Evolutionary conservation across 257 asterid genomes (phyloP), one percentile per base, ranked within the genome.

Genomic region (Ligustrum vulgare): DNA sequence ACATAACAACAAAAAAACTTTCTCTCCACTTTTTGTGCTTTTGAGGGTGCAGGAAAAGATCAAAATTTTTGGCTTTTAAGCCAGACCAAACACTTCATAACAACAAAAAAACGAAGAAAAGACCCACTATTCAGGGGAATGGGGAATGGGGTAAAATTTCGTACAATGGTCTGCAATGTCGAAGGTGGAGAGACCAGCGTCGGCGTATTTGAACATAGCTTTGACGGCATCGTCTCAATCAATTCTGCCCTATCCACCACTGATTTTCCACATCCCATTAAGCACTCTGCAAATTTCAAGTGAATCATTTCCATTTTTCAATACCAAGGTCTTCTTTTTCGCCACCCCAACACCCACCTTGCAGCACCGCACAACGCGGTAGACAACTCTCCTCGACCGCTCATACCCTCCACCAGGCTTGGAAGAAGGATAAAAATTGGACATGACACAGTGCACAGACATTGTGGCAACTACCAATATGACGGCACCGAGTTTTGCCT

Each of bases 151-250:
- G 82, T 72, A 73, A 75, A 71, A 63, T 37, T 12, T 23, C 92
- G 67, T 80, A 94, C 98, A 92, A 87, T 92, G 97, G 85, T 94
- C 97, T 8, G 98, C 96, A 97, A 94, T 87, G 90, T 94, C 98
- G 84, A 91, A 94, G 76, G 98, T 91, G 62, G 97, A 89, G 78
- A 94, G 96, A 73, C 97, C 98, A n/a, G 87, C 86, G 73, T 90
- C 98, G 37, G 97, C 89, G 83, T 92, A 92, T 6, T 80, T 82
- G 13, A 94, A 93, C 97, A 94, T 91, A 4, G 98, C 89, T n/a
- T 90, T 89, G 23, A 94, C 94, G 82, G 98, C 97, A 88, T 83
- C 92, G 89, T 91, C 75, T 60, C 97, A 86, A 76, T 94, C 97
- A 69, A 91, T 92, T 81, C 86, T 81, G 13, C 98, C 98, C 98